Evolutionary conservation across 148 eudicot genomes (phyloP), one percentile per base, ranked within the genome.

Genomic region (Drosera capensis): DNA sequence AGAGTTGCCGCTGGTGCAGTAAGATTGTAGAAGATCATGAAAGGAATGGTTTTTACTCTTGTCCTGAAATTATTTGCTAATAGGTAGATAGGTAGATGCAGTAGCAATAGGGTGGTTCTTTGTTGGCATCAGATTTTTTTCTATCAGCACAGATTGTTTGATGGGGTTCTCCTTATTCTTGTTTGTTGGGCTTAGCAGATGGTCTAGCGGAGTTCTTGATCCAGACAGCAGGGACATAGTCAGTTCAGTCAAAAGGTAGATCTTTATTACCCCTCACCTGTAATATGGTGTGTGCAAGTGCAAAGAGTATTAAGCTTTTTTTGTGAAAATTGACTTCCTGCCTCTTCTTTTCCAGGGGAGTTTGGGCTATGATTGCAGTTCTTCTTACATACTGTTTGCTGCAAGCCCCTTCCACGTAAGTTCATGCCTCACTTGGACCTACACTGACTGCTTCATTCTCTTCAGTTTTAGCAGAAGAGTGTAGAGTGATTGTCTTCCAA

Each of bases 341-440:
- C 34, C 13, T 51, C 41, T n/a, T 24, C 18, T 68, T 68, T 51
- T 28, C 20, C 68, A 90, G 99, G 82, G 99, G 99, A 28, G 57
- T 81, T 30, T 90, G 94, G 84, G 99, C 95, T 43, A 84, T 90
- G 99, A 66, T 85, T 59, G 99, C 95, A 14, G 95, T 90, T 44
- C 80, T 75, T 59, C 93, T 90, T 63, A 66, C 99, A 22, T 90
- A 90, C 60, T 75, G 88, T 57, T 78, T 90, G 74, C 70, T 90
- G 45, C 99, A 90, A 70, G 93, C 99, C 36, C 99, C 99, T 56
- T 85, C 95, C 24, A 84, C 99, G 95, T 90, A 68, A 81, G 97
- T 66, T 55, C 13, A 48, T 18, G 16, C 23, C 8, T 40, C 4
- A 7, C 29, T 23, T 7, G 20, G 13, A 8, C 7, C 30, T 12